phyloP scores from a whole-genome alignment of 164 flowering plant species.

The Sextonia rubra region DNA sequence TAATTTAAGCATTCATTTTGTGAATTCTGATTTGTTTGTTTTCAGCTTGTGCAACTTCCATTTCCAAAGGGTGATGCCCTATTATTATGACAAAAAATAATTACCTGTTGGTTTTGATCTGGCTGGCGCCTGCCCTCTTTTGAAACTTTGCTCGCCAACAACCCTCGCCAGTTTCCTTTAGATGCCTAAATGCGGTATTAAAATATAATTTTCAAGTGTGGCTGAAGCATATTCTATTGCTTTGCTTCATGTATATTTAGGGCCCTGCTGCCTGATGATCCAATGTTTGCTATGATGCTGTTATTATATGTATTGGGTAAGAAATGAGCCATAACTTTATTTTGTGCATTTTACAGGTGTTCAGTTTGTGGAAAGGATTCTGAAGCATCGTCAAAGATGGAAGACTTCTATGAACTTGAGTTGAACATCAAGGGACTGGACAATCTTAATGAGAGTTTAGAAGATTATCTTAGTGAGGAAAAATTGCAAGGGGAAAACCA shows the following conservation, averaged over 20 bases:
- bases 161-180: not conserved
- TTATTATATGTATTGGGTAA: not conserved
- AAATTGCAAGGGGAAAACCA: slow-evolving; percentile 91
- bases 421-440: slow-evolving; percentile 85
- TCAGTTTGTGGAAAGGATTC: slow-evolving; percentile 87
- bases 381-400: slow-evolving; percentile 87
- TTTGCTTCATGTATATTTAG: not conserved
- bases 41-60: too few relatives aligned
- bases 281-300: not conserved
- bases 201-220: not conserved
- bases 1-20: too few relatives aligned
- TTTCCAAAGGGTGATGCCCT: too few relatives aligned
- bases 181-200: not conserved
- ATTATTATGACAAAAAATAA: too few relatives aligned
- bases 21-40: too few relatives aligned
- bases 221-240: not conserved
- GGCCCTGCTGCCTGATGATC: not conserved
- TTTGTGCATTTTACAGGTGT: slow-evolving; percentile 44
- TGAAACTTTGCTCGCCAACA: not conserved
- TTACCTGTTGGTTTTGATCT: too few relatives aligned
- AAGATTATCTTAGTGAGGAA: slow-evolving; percentile 81
- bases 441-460: slow-evolving; percentile 73
- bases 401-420: slow-evolving; percentile 92
- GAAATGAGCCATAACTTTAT: not conserved
- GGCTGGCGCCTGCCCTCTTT: not conserved